These are phyloP conservation scores for Noccaea bulbosa DNA, from an alignment of 345 rosid species.

Conservation along the genomic window DNA sequence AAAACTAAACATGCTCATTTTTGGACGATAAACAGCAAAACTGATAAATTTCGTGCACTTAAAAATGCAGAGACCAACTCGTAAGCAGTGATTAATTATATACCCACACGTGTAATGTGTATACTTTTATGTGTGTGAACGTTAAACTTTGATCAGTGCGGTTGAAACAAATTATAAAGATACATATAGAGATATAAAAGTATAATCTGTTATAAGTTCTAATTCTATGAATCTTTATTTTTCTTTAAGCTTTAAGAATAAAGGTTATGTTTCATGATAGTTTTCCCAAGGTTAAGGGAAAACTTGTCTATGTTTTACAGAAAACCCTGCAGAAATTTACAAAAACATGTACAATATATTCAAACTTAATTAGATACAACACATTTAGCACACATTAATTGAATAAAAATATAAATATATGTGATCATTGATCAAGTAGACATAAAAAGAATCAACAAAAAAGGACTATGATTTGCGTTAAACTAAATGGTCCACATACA, in stretches of 20 bases:
- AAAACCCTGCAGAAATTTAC: too few species aligned
- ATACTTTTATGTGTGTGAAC: background rate
- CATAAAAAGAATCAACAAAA: slow-evolving; percentile 34
- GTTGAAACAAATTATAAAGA: background rate
- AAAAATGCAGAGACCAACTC: background rate
- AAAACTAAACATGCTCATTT: slow-evolving; percentile 3
- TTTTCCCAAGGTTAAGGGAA: too few species aligned
- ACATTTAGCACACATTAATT: too few species aligned
- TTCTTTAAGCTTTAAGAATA: too few species aligned
- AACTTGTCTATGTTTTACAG: too few species aligned
- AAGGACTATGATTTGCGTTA: background rate
- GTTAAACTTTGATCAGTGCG: background rate
- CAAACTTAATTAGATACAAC: too few species aligned
- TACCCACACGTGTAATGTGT: background rate
- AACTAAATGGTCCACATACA: slow-evolving; percentile 15
- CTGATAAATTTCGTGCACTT: background rate
- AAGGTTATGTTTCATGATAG: too few species aligned
- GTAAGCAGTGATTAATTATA: background rate
- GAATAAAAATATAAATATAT: too few species aligned
- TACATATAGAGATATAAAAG: background rate
- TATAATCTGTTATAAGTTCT: background rate
- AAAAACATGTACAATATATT: too few species aligned
- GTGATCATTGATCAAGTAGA: slow-evolving; percentile 12
- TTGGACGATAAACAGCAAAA: background rate
- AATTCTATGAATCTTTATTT: too few species aligned